These are phyloP conservation scores for Leishmania arabica DNA, from an alignment of 208 protist species.

Conservation along the genomic window DNA sequence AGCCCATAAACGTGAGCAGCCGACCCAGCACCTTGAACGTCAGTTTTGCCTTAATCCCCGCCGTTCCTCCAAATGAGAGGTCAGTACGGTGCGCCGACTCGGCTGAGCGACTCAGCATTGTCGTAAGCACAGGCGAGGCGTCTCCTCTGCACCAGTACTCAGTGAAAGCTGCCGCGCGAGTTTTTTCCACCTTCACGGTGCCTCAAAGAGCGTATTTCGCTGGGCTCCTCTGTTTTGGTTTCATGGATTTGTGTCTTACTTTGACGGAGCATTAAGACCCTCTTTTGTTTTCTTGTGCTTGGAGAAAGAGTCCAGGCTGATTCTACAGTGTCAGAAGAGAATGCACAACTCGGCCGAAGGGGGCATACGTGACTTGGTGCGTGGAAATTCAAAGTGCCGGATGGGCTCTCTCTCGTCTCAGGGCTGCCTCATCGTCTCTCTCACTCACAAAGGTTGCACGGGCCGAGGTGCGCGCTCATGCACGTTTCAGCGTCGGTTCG, in stretches of 20 bases:
- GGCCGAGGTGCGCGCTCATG: background rate
- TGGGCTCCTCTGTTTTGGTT: background rate
- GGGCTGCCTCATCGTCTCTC: background rate
- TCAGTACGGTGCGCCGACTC: slow-evolving; percentile 3
- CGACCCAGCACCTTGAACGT: slow-evolving; percentile 18
- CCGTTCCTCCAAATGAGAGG: slow-evolving; percentile 10
- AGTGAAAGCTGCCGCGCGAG: background rate
- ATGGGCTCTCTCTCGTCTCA: background rate
- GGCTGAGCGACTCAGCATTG: slow-evolving; percentile 15
- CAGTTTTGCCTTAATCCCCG: slow-evolving; percentile 25
- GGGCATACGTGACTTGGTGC: background rate
- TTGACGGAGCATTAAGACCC: background rate
- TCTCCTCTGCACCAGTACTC: background rate
- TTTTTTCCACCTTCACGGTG: background rate
- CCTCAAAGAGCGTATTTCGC: background rate
- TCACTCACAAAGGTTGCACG: background rate
- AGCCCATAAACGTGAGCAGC: slow-evolving; percentile 28
- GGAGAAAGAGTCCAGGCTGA: background rate
- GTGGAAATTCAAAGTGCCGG: background rate
- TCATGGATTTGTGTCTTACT: background rate
- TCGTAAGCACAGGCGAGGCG: background rate
- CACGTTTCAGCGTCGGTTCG: background rate
- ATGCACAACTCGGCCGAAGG: background rate
- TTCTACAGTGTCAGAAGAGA: slow-evolving; percentile 1
- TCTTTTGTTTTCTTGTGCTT: slow-evolving; percentile 1